Conservation (phyloP, 495 filamentous ascomycete genomes). For the Umbilicaria muhlenbergii region DNA sequence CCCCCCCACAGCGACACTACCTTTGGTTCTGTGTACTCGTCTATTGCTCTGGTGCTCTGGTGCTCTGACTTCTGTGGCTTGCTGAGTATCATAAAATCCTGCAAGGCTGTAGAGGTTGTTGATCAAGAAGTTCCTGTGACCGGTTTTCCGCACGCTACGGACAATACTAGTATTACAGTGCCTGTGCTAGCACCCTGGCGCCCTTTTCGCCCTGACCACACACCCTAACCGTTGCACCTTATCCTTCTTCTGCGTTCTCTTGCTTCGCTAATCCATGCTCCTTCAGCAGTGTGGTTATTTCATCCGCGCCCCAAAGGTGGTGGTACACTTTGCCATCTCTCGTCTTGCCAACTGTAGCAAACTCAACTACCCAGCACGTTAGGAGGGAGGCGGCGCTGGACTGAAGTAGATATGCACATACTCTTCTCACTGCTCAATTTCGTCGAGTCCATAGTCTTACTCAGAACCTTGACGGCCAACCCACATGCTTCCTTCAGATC, state of each 20-base stretch:
- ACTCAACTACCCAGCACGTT: constrained; percentile 54
- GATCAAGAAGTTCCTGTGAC: too few relatives aligned
- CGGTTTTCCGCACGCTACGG: too few relatives aligned
- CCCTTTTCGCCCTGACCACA: not conserved
- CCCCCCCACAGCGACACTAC: too few relatives aligned
- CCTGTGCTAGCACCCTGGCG: not conserved
- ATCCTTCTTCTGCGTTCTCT: constrained; percentile 55
- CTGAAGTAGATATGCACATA: constrained; percentile 26
- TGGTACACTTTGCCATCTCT: constrained; percentile 93
- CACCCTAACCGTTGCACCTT: constrained; percentile 9
- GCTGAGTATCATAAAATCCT: too few relatives aligned
- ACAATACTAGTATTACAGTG: too few relatives aligned
- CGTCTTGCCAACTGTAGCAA: constrained; percentile 94
- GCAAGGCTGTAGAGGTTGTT: too few relatives aligned
- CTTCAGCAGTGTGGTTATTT: constrained; percentile 86
- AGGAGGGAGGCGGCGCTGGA: not conserved
- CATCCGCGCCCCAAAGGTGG: constrained; percentile 90
- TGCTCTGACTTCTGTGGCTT: too few relatives aligned
- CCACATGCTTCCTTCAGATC: constrained; percentile 91
- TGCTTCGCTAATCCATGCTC: constrained; percentile 91
- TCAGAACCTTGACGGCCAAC: constrained; percentile 95
- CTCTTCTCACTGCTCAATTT: constrained; percentile 98
- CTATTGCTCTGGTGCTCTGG: too few relatives aligned
- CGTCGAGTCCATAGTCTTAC: constrained; percentile 99
- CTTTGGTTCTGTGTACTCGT: too few relatives aligned